Base-by-base conservation (phyloP, 495 filamentous ascomycete genomes). In the Penicillium egyptiacum region DNA sequence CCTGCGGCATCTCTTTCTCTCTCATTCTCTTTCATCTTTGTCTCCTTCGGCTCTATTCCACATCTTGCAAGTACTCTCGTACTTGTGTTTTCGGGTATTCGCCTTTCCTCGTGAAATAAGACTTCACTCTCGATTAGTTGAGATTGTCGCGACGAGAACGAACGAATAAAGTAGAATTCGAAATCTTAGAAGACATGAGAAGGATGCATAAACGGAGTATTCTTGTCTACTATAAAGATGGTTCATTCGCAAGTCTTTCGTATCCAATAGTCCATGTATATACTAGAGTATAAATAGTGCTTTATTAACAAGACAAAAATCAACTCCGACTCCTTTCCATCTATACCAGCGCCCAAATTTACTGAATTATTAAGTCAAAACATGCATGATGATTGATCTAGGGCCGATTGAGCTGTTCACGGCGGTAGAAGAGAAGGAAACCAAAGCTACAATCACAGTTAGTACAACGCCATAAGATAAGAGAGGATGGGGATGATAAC, bases 361-460 rank as follows among this genome's bases (percentile, higher is more conserved):
- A 39, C 16, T 3, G 2, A 2, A 39, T 17, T 39, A 39, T 39
- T 17, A 16, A 33, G 33, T n/a, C 30, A 4, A 33, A 16, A 37
- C 14, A n/a, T 14, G 1, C 4, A n/a, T 16, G 33, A 4, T 37
- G 16, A n/a, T 17, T 39, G 35, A 23, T 9, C 26, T 48, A 51
- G 2, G 63, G 63, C 39, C 59, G 44, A 33, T 57, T 59, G 20
- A 65, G 63, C 53, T 65, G 63, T 46, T 65, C 63, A 2, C 56
- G 53, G 14, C 63, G 56, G 40, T 62, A 65, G 16, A 65, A 65
- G 12, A 62, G 37, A 9, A 65, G 53, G 59, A 59, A 65, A 9
- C 59, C 59, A 42, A 59, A 59, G 53, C 56, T 62, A 22, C n/a
- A 26, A n/a, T 39, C 33, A 10, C 9, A 41, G 39, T 62, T 52